phyloP scores from a whole-genome alignment of 78 protist genomes.

The Dictyostelium brefeldianum region DNA sequence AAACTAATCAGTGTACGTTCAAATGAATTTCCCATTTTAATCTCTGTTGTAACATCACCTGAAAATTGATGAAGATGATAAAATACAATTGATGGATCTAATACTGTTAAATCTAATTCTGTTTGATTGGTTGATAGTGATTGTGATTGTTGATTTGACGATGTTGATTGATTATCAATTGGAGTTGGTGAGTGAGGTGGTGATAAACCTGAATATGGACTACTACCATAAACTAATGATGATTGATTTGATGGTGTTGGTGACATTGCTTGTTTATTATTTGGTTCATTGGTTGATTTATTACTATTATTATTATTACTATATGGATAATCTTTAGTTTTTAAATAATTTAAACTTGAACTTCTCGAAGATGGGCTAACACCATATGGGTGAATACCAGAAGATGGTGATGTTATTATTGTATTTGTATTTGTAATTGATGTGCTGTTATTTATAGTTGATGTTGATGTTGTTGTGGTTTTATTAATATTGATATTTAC shows the following conservation, averaged over 20 bases:
- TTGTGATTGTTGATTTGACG: not conserved
- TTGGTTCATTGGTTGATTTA: not conserved
- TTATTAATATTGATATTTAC: not conserved
- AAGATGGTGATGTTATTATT: not conserved
- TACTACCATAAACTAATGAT: not conserved
- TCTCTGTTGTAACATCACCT: constrained; percentile 71
- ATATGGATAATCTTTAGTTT: not conserved
- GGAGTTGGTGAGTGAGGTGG: constrained; percentile 79
- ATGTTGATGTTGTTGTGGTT: not conserved
- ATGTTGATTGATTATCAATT: not conserved
- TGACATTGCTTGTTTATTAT: not conserved
- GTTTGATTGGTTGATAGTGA: not conserved
- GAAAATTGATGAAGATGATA: constrained; percentile 77
- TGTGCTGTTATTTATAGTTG: not conserved
- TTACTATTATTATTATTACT: not conserved
- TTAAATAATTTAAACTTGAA: not conserved
- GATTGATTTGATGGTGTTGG: constrained; percentile 11
- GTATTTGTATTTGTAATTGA: not conserved
- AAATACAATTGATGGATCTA: constrained; percentile 69
- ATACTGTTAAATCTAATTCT: constrained; percentile 29
- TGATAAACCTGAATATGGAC: constrained; percentile 21
- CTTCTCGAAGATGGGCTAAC: constrained; percentile 10
- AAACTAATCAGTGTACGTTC: constrained; percentile 55
- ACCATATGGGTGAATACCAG: not conserved
- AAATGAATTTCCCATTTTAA: constrained; percentile 65